Evolutionary conservation across 345 rosid genomes (phyloP), one percentile per base, ranked within the genome.

Genomic region (Leavenworthia alabamica): DNA sequence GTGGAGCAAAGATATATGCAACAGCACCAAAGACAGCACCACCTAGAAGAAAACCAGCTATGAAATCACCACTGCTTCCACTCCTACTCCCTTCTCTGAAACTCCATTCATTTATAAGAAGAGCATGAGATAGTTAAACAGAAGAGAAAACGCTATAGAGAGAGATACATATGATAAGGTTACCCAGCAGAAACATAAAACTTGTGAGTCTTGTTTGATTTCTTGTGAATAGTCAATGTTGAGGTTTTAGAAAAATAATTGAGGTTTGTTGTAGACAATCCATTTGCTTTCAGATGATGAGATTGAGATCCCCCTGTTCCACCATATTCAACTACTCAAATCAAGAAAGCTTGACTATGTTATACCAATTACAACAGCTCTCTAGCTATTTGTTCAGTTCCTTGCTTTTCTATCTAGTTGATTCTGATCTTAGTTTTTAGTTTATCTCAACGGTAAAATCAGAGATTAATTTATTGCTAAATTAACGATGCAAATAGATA

Each of bases 11-110:
- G 52, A 82, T 33, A 72, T 90, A 91, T 0, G 88, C 87, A 40
- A 83, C 62, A 11, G 93, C 81, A 66, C 96, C 98, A 68, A 79
- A 85, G 26, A 92, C 61, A 17, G 96, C 96, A 37, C 96, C 98
- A 37, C 96, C 96, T 63, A 92, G 59, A 44, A 92, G 75, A 73
- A 92, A 92, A 54, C 98, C 95, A 54, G 95, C 90, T 11, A 79
- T 57, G 81, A 92, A 92, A 67, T 86, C 95, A 70, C 86, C 95
- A 68, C 85, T 75, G 24, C 86, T 83, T 55, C 90, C 87, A n/a
- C 81, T 73, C 50, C 77, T 74, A 60, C 48, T 65, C 33, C 84
- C 81, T 31, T 81, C 82, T 44, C 93, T 82, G 84, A 62, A 72
- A 11, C 29, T 24, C 3, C n/a, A n/a, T n/a, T n/a, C n/a, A n/a